Evolutionary conservation across 352 stramenopile species (phyloP).

Genomic region (Phytophthora constricta): DNA sequence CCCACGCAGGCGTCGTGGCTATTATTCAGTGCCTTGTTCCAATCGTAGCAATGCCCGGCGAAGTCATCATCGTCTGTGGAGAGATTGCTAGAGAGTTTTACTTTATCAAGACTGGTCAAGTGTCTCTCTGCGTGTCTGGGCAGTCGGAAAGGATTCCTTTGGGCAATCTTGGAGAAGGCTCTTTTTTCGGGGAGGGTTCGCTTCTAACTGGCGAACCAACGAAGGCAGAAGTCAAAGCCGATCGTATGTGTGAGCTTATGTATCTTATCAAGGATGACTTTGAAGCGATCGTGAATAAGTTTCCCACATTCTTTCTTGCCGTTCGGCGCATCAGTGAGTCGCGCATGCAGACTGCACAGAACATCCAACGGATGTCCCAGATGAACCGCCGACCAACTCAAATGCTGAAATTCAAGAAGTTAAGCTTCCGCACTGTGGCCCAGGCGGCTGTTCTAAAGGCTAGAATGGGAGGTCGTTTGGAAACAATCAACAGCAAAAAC

Average conservation of each 20-base stretch:
- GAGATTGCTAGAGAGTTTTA: conserved; percentile 76
- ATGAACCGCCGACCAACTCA: conserved; percentile 49
- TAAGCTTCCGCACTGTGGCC: conserved; percentile 29
- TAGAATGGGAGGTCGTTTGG: conserved; percentile 20
- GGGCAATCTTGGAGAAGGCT: conserved; percentile 73
- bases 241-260: conserved; percentile 69
- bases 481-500: conserved; percentile 10
- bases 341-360: conserved; percentile 69
- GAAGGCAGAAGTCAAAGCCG: conserved; percentile 65
- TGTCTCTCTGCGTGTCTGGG: conserved; percentile 56
- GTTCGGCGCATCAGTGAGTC: conserved; percentile 73
- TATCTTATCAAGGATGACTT: conserved; percentile 71
- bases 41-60: conserved; percentile 69
- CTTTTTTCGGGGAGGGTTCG: conserved; percentile 80
- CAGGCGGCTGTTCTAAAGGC: conserved; percentile 28
- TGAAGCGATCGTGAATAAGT: conserved; percentile 60
- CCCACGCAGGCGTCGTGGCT: conserved; percentile 70
- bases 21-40: conserved; percentile 75
- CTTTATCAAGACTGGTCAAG: conserved; percentile 74
- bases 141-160: conserved; percentile 48
- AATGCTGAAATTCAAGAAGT: conserved; percentile 28
- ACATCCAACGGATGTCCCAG: conserved; percentile 71
- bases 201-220: conserved; percentile 61
- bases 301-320: conserved; percentile 73
- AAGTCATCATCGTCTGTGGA: conserved; percentile 69